Percentiles rank a stretch among this genome's conserved stretches.
Evolutionary conservation across 2,329 filamentous ascomycete species (phyloP).

Genomic region (Metarhizium humberi): DNA sequence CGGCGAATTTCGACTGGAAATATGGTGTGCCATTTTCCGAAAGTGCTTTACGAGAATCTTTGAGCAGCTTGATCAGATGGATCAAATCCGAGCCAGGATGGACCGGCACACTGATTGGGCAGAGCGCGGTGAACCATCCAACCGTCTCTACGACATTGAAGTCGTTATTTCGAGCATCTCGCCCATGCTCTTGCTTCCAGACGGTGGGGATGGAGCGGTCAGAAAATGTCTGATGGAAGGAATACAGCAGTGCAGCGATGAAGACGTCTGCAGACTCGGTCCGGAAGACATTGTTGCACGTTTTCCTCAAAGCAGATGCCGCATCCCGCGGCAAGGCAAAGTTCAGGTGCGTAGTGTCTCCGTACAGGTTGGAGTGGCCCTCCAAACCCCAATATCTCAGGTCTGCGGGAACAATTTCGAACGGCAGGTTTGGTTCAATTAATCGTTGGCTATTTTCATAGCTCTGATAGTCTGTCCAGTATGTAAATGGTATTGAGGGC

Average conservation of each 20-base stretch:
- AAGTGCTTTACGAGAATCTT: slow-evolving; percentile 39
- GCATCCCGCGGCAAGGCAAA: slow-evolving; percentile 35
- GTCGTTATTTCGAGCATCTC: slow-evolving; percentile 32
- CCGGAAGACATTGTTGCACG: slow-evolving; percentile 35
- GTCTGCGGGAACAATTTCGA: slow-evolving; percentile 28
- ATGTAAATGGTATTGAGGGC: slow-evolving; percentile 36
- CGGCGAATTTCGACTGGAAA: slow-evolving; percentile 36
- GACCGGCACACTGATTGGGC: slow-evolving; percentile 36
- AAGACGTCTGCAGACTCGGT: slow-evolving; percentile 46
- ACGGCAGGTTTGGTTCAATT: slow-evolving; percentile 25
- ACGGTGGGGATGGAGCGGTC: slow-evolving; percentile 41
- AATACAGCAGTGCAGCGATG: slow-evolving; percentile 42
- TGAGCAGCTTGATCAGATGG: slow-evolving; percentile 41
- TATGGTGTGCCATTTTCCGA: slow-evolving; percentile 36
- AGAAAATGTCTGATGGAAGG: slow-evolving; percentile 45
- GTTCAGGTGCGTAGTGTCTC: slow-evolving; percentile 28
- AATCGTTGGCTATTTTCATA: slow-evolving; percentile 23
- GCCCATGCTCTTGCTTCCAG: slow-evolving; percentile 45
- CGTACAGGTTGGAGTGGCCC: slow-evolving; percentile 33
- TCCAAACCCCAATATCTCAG: slow-evolving; percentile 38
- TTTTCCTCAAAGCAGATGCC: slow-evolving; percentile 31
- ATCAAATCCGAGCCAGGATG: slow-evolving; percentile 38
- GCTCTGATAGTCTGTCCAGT: slow-evolving; percentile 39
- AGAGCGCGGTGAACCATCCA: slow-evolving; percentile 51
- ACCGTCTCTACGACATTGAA: slow-evolving; percentile 47